Percentiles rank a stretch among this genome's conserved stretches.
Conservation (phyloP, 108 stramenopile species). For the Fragilaria radians region DNA sequence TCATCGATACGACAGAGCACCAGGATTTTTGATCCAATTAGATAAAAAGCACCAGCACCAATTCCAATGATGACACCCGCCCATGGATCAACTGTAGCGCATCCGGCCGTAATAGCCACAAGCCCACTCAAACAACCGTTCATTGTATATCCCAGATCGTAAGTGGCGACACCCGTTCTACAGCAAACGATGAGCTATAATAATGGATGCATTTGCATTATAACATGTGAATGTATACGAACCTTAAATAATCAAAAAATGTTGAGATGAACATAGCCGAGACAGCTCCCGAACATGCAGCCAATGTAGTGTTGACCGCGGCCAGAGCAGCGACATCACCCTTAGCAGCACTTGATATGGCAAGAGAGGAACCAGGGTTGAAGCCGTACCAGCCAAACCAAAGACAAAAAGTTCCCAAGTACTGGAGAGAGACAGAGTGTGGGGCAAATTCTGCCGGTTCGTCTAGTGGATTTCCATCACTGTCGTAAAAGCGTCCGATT, state of each 20-base stretch:
- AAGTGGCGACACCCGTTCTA: conserved; percentile 29
- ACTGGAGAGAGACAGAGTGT: conserved; percentile 58
- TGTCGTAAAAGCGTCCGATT: conserved; percentile 53
- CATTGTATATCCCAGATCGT: conserved; percentile 45
- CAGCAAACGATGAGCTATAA: background rate
- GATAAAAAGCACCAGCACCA: conserved; percentile 56
- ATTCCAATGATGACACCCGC: conserved; percentile 69
- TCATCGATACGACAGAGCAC: conserved; percentile 66
- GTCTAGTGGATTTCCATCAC: conserved; percentile 37
- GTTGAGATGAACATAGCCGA: conserved; percentile 59
- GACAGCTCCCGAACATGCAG: conserved; percentile 43
- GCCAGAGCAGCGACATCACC: conserved; percentile 52
- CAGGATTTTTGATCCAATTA: conserved; percentile 25
- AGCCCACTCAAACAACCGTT: conserved; percentile 56
- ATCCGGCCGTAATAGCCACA: conserved; percentile 63
- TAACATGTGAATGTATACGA: conserved; percentile 2
- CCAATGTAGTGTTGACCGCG: conserved; percentile 73
- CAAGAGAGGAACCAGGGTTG: conserved; percentile 61
- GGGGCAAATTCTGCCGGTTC: conserved; percentile 38
- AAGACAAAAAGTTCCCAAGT: conserved; percentile 75
- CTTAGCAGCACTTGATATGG: conserved; percentile 16
- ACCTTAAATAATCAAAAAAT: conserved; percentile 19
- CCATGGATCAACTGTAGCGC: conserved; percentile 65
- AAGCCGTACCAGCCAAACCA: conserved; percentile 84
- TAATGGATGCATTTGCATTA: background rate